Base-by-base conservation (phyloP, 129 eudicot genomes). In the Flaveria linearis region DNA sequence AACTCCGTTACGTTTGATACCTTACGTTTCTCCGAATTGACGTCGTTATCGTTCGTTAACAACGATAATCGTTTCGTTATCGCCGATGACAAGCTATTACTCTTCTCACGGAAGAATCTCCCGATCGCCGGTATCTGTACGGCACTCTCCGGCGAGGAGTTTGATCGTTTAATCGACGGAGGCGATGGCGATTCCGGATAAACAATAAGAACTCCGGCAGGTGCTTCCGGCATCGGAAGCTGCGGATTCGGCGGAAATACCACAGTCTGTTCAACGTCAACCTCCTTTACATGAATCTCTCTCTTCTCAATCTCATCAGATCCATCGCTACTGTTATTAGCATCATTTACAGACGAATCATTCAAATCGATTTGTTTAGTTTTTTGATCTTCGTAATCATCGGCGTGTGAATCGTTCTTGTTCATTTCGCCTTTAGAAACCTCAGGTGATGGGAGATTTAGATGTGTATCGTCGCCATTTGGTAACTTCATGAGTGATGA, bases 221-320 rank as follows among this genome's bases (percentile, higher is more conserved):
- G 96, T 49, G 89, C 82, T 82, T 87, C 96, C 2, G 97, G 97
- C 61, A 71, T 83, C 23, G 96, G 97, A 2, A 92, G 88, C 80
- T 76, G 83, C 36, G 85, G 88, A 73, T 86, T 68, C 8, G 88
- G 90, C 7, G 61, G 83, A 74, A 74, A 74, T 2, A 88, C 76
- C 67, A 56, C 14, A 30, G 62, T 55, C 53, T 52, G 75, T 69
- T 76, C 49, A 42, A 45, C 57, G 14, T 47, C 68, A 45, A 56
- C 75, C 25, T 57, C 23, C 15, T 13, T n/a, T n/a, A 63, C 74
- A 22, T 41, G 23, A 11, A 73, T 64, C 58, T 79, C 78, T 79
- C 56, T 58, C 73, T 73, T 65, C 45, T 73, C 83, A 65, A 50
- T 46, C 23, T 76, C 85, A 45, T 25, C 74, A n/a, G 60, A 56